Base-by-base conservation (phyloP, 2,329 filamentous ascomycete genomes). In the Botrytis aclada region DNA sequence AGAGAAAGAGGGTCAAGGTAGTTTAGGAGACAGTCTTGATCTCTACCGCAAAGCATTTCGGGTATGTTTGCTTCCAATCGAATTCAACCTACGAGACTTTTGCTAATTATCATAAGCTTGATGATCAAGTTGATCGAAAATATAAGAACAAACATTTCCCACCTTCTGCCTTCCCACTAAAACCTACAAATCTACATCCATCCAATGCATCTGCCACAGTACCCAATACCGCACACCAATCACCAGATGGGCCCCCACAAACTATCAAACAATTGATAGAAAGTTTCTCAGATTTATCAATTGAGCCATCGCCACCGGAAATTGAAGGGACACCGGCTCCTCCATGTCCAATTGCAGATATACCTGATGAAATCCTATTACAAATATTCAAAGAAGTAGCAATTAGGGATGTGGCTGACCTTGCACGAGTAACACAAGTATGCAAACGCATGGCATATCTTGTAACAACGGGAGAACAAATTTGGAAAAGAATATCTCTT, bases 111-210 rank as follows among this genome's bases (percentile, higher is more conserved):
- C 25, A 72, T 14, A 77, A 95, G 92, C 88, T 99, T 82, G 96
- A 98, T 81, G 87, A 90, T 72, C 85, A 86, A 22, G 95, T 99
- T 70, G 94, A 99, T 81, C 89, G 93, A 78, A 86, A 88, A 72
- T 99, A 98, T 84, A 93, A 93, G 79, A 92, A 93, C 79, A 98
- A 98, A 83, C 91, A 98, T 83, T 98, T 96, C 79, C 92, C 95
- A 39, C 85, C 88, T 56, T 87, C 88, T 16, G 83, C 81, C 47
- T 85, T 84, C 77, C 83, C 85, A 75, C 83, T 86, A 75, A 90
- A 79, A 77, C 72, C 73, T 72, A 71, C 69, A 34, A 79, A 77
- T 22, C 41, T 75, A 56, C 78, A 79, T 45, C 83, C 84, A 12
- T 84, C 85, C 14, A 88, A 87, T 80, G 84, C 86, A 18, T 75